Evolutionary conservation across 1,284 basidiomycete genomes (phyloP).

Genomic region (Cutaneotrichosporon sp.): DNA sequence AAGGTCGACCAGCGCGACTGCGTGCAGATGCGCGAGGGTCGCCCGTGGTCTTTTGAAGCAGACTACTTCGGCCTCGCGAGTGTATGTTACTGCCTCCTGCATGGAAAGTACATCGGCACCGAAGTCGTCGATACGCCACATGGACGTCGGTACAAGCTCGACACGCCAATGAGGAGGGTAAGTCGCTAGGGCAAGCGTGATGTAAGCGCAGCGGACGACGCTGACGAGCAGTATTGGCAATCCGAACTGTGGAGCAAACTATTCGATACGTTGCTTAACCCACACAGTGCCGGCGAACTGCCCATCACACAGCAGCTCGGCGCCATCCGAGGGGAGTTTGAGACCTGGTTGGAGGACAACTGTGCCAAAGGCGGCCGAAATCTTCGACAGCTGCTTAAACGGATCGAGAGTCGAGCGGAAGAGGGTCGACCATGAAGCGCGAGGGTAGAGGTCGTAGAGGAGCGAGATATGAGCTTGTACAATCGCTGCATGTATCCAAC

Average conservation of each 20-base stretch:
- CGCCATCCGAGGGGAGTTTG: slow-evolving; percentile 70
- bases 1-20: slow-evolving; percentile 81
- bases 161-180: slow-evolving; percentile 70
- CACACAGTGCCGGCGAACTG: slow-evolving; percentile 56
- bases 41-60: slow-evolving; percentile 86
- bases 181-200: slow-evolving; percentile 15
- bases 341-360: slow-evolving; percentile 68
- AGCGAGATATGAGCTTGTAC: too few species aligned
- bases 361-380: slow-evolving; percentile 83
- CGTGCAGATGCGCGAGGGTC: slow-evolving; percentile 74
- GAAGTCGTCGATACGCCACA: slow-evolving; percentile 30
- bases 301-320: slow-evolving; percentile 68
- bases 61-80: slow-evolving; percentile 94
- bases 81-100: slow-evolving; percentile 90
- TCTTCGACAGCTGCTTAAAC: slow-evolving; percentile 66
- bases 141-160: slow-evolving; percentile 57
- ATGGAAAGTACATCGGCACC: slow-evolving; percentile 87
- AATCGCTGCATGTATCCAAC: not conserved
- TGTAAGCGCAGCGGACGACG: not conserved
- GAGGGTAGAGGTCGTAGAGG: not conserved
- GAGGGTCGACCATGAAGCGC: slow-evolving; percentile 10
- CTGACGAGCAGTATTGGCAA: slow-evolving; percentile 72
- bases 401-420: slow-evolving; percentile 39
- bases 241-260: slow-evolving; percentile 74
- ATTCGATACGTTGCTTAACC: slow-evolving; percentile 85